Percentiles rank a stretch among this genome's conserved stretches.
phyloP scores from a whole-genome alignment of 306 rosid genomes.

The Pyrus bretschneideri region DNA sequence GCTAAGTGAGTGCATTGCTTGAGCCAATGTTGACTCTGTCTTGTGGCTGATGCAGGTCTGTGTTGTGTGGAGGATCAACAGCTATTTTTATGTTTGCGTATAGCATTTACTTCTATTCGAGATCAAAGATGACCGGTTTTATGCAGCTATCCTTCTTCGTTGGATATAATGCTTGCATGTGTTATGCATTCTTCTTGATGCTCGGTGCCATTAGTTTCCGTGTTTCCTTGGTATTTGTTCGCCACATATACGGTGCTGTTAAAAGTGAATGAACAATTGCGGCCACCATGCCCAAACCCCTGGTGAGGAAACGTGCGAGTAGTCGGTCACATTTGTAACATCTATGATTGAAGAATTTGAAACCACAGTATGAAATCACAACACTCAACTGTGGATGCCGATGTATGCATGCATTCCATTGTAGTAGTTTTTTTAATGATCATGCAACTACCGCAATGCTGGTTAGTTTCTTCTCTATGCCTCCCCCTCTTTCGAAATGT shows the following conservation, averaged over 20 bases:
- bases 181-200: conserved; percentile 74
- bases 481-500: background rate
- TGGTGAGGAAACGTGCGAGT: background rate
- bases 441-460: background rate
- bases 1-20: background rate
- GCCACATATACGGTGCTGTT: conserved; percentile 49
- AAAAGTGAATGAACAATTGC: conserved; percentile 59
- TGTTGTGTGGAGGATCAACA: conserved; percentile 65
- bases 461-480: background rate
- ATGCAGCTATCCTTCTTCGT: conserved; percentile 67
- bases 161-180: conserved; percentile 77
- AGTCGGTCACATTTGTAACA: background rate
- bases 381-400: background rate
- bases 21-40: background rate
- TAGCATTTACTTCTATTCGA: conserved; percentile 55
- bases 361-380: background rate
- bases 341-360: background rate
- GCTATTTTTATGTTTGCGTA: conserved; percentile 70
- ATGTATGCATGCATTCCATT: background rate
- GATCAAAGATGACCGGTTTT: conserved; percentile 67
- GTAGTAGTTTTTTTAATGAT: background rate
- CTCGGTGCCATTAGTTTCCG: conserved; percentile 66
- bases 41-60: conserved; percentile 46
- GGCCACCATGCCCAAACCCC: background rate
- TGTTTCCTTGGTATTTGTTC: conserved; percentile 61